phyloP scores from a whole-genome alignment of 768 basidiomycete genomes.

The Phylloporus arenicola region DNA sequence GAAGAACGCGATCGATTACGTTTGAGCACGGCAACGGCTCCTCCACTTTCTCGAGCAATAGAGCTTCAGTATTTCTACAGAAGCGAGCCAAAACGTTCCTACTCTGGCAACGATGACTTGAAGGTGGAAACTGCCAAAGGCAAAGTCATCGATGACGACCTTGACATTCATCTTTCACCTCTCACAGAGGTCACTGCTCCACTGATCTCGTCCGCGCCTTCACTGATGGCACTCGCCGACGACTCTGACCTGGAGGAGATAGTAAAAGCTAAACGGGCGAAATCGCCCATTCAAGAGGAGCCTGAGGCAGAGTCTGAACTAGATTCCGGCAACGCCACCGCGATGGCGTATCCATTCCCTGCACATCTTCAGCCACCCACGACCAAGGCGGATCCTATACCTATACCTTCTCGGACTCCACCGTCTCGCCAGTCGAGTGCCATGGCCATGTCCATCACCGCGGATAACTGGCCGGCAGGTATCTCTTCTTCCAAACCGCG shows the following conservation, averaged over 20 bases:
- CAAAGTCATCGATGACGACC: constrained; percentile 24
- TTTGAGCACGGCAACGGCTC: constrained; percentile 5
- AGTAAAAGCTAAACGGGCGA: constrained; percentile 14
- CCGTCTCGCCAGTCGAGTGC: constrained; percentile 25
- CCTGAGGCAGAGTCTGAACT: constrained; percentile 23
- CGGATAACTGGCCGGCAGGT: constrained; percentile 22
- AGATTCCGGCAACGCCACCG: constrained; percentile 5
- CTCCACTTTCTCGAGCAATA: constrained; percentile 13
- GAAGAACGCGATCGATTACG: constrained; percentile 25
- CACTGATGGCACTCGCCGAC: constrained; percentile 26
- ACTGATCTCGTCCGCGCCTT: constrained; percentile 25
- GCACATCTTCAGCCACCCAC: constrained; percentile 22
- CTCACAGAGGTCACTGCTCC: constrained; percentile 24
- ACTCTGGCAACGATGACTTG: constrained; percentile 13
- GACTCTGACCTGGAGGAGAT: constrained; percentile 28
- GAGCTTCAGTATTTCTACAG: constrained; percentile 23
- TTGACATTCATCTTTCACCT: constrained; percentile 29
- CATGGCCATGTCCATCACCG: constrained; percentile 25
- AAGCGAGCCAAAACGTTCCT: constrained; percentile 19
- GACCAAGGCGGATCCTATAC: constrained; percentile 22
- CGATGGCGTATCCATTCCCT: constrained; percentile 21
- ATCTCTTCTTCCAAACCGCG: constrained; percentile 25
- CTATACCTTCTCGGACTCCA: constrained; percentile 25
- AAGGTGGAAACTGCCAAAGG: constrained; percentile 16
- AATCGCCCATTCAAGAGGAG: constrained; percentile 21